A percentile compares a stretch with the other conserved stretches of the same genome.
phyloP scores from a whole-genome alignment of 169 alveolate species.

The Cryptosporidium sp. region DNA sequence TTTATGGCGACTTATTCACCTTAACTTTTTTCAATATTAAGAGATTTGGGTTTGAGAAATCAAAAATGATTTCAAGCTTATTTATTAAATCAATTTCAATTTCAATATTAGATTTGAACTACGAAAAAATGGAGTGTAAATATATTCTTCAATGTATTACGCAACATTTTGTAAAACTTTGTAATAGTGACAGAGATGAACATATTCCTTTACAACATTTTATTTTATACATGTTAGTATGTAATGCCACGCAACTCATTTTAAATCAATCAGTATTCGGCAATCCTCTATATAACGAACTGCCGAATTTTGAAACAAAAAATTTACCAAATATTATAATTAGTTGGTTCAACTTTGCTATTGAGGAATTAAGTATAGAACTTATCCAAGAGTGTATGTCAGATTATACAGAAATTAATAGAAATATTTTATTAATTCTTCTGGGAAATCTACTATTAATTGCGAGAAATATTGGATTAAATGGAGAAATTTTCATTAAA shows the following conservation, averaged over 20 bases:
- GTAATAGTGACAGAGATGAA: not conserved
- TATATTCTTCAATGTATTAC: not conserved
- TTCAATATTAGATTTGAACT: constrained; percentile 12
- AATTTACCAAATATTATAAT: constrained; percentile 1
- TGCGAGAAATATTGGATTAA: not conserved
- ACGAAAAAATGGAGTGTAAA: not conserved
- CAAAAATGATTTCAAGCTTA: not conserved
- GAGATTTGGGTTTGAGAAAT: constrained; percentile 12
- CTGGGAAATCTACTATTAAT: constrained; percentile 23
- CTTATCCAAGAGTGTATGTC: not conserved
- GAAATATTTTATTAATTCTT: constrained; percentile 3
- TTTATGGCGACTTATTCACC: constrained; percentile 34
- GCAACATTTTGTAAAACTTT: not conserved
- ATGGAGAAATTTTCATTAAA: not conserved
- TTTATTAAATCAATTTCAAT: constrained; percentile 20
- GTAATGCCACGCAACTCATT: constrained; percentile 1
- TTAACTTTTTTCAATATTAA: constrained; percentile 6
- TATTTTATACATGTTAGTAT: not conserved
- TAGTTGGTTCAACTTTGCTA: constrained; percentile 16
- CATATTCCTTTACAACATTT: not conserved
- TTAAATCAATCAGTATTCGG: not conserved
- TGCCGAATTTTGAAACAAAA: not conserved
- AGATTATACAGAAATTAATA: constrained; percentile 9
- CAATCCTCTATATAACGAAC: not conserved
- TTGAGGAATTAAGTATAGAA: not conserved